Base-by-base conservation (phyloP, 768 basidiomycete genomes). In the Xerocomellus amylosporus region DNA sequence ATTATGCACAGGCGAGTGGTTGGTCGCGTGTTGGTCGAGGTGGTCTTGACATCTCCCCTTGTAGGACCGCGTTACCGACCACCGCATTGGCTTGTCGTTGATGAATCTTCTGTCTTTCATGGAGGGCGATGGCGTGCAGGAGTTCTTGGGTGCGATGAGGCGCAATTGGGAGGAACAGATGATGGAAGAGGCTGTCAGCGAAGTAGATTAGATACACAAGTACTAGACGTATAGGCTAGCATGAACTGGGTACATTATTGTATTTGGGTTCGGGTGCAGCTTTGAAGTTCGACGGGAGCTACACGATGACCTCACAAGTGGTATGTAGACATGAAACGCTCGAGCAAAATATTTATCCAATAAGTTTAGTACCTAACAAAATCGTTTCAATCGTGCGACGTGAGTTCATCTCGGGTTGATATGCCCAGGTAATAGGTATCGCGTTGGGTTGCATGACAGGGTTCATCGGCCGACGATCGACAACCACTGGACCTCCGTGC, bases 31-130 rank as follows among this genome's bases (percentile, higher is more conserved):
- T 8, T 13, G 7, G 8, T 8, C 3, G 26, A 8, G 2, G 15
- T 17, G 13, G n/a, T 17, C 1, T 45, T 51, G 40, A 58, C 39
- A 17, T n/a, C 12, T 40, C 14, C 46, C 22, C 2, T 22, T 48
- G 8, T 31, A 96, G 87, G 93, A 93, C 58, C 87, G 94, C 10
- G 84, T 98, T 10, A 98, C 95, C 3, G 95, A 97, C 68, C 95
- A 98, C 62, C 81, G 94, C 0, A 84, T 97, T 39, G 88, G 88
- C 5, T 66, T 94, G 24, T 87, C 89, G 1, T 59, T 91, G 26
- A 85, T 77, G 73, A 88, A 88, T 55, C 75, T 90, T 4, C 71
- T 74, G 4, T 77, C 80, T 0, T 81, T 88, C 4, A 77, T 90
- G 66, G 86, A 88, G 60, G 87, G 85, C 2, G 81, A 85, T 26